Percentiles rank a stretch among this genome's conserved stretches.
Evolutionary conservation across 176 grass and related monocot species (phyloP).

Genomic region (Miscanthus lutarioriparius): DNA sequence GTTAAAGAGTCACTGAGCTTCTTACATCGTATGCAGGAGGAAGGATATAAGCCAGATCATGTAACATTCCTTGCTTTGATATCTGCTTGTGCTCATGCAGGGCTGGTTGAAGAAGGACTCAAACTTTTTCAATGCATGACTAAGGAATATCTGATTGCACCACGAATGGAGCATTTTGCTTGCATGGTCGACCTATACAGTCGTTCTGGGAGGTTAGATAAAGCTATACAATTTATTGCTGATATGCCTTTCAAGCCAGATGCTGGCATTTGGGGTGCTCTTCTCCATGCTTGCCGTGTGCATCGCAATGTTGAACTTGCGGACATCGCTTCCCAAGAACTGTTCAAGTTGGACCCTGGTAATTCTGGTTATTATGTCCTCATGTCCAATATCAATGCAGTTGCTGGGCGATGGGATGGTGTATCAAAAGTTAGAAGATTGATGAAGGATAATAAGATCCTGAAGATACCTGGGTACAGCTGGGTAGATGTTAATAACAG

Average conservation of each 20-base stretch:
- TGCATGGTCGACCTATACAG: slow-evolving; percentile 85
- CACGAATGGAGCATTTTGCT: slow-evolving; percentile 79
- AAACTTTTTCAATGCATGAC: slow-evolving; percentile 64
- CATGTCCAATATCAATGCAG: slow-evolving; percentile 85
- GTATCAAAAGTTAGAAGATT: slow-evolving; percentile 75
- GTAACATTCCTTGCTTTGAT: slow-evolving; percentile 88
- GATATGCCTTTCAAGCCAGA: slow-evolving; percentile 76
- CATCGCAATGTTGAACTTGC: slow-evolving; percentile 71
- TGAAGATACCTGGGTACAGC: slow-evolving; percentile 77
- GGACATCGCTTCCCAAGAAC: slow-evolving; percentile 61
- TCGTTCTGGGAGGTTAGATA: slow-evolving; percentile 67
- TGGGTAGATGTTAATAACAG: slow-evolving; percentile 75
- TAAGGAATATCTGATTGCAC: slow-evolving; percentile 49
- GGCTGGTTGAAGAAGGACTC: slow-evolving; percentile 70
- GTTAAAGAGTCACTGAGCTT: slow-evolving; percentile 63
- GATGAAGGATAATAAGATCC: slow-evolving; percentile 80
- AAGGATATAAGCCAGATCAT: slow-evolving; percentile 64
- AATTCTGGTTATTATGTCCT: slow-evolving; percentile 97
- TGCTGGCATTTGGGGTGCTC: slow-evolving; percentile 84
- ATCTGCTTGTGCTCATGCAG: slow-evolving; percentile 79
- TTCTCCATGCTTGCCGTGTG: slow-evolving; percentile 75
- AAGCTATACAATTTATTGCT: slow-evolving; percentile 60
- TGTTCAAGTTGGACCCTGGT: slow-evolving; percentile 66
- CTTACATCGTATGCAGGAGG: slow-evolving; percentile 63
- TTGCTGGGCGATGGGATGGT: slow-evolving; percentile 79